Percentiles rank a stretch among this genome's conserved stretches.
Conservation (phyloP, 1,139 yeast species). For the Debaryomyces sp. region DNA sequence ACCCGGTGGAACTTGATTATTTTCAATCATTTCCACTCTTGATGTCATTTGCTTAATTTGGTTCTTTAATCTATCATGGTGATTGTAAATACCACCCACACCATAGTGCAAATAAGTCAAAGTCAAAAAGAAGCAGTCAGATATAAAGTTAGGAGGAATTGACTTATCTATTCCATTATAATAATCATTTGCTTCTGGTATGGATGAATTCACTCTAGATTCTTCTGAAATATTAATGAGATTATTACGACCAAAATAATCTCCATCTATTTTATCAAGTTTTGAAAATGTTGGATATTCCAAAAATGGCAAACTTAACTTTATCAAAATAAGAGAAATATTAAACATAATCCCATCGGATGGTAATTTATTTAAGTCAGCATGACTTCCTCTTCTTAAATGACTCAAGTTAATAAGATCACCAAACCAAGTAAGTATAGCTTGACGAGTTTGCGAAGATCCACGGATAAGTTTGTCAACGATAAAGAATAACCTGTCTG, state of each 20-base stretch:
- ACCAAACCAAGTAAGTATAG: conserved; percentile 68
- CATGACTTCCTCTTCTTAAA: conserved; percentile 84
- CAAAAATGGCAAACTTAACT: conserved; percentile 82
- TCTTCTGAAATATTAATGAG: conserved; percentile 74
- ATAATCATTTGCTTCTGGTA: conserved; percentile 65
- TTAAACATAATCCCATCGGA: conserved; percentile 85
- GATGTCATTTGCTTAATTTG: conserved; percentile 54
- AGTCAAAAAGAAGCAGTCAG: conserved; percentile 83
- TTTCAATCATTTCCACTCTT: conserved; percentile 52
- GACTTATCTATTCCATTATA: conserved; percentile 35
- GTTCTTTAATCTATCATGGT: conserved; percentile 56
- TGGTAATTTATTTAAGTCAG: conserved; percentile 66
- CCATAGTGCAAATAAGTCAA: conserved; percentile 87
- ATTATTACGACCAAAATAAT: conserved; percentile 56
- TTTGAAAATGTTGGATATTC: conserved; percentile 62
- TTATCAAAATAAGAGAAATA: conserved; percentile 64
- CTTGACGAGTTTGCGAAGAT: conserved; percentile 62
- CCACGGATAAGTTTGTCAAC: conserved; percentile 80
- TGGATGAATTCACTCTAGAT: conserved; percentile 78
- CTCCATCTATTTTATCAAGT: conserved; percentile 73
- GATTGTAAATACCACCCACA: conserved; percentile 72
- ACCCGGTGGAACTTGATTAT: conserved; percentile 30
- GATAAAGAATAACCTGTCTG: conserved; percentile 67
- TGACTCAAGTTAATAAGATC: conserved; percentile 78
- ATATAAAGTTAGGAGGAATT: conserved; percentile 63